Base-by-base conservation (phyloP, 352 stramenopile genomes). In the Phytophthora crassamura region DNA sequence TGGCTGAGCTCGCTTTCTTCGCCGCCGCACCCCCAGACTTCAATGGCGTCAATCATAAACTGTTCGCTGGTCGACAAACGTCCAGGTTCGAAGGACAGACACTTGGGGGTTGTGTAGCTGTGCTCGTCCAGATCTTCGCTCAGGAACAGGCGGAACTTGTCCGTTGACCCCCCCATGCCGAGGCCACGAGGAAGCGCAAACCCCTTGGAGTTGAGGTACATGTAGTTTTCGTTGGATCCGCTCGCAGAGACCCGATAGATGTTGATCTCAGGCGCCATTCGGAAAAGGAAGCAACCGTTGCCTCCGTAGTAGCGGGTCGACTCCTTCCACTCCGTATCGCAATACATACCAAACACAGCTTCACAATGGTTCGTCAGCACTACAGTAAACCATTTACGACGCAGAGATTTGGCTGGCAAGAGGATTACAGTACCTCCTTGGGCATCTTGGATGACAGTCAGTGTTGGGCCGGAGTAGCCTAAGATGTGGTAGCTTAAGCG, bases 151-250 rank as follows among this genome's bases (percentile, higher is more conserved):
- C 86, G 81, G 52, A 92, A 94, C 18, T 82, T 82, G 59, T 77
- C 88, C 5, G 74, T 86, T 22, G 83, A 85, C n/a, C 88, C 86
- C 16, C 87, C 88, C 61, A 95, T 87, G 33, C 88, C 88, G 7
- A 95, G 72, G 7, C 88, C 88, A 20, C 83, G 79, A 3, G 88
- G 88, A 30, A 95, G 63, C 0, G 80, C 80, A 15, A 84, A 87
- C 7, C 86, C 88, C 39, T 95, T 95, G 9, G 88, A 94, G 69
- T 95, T 94, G 52, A 94, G 72, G 43, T 95, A 95, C 88, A 95
- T 95, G 68, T 90, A 86, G 56, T 93, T 90, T 41, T 80, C 60
- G 34, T 81, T 84, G 35, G 69, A 61, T 15, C 78, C 68, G 40
- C 64, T 84, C 0, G 74, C 68, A 16, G 55, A 81, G 12, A 84